Conservation (phyloP, 495 filamentous ascomycete species). For the Tuber calosporum region DNA sequence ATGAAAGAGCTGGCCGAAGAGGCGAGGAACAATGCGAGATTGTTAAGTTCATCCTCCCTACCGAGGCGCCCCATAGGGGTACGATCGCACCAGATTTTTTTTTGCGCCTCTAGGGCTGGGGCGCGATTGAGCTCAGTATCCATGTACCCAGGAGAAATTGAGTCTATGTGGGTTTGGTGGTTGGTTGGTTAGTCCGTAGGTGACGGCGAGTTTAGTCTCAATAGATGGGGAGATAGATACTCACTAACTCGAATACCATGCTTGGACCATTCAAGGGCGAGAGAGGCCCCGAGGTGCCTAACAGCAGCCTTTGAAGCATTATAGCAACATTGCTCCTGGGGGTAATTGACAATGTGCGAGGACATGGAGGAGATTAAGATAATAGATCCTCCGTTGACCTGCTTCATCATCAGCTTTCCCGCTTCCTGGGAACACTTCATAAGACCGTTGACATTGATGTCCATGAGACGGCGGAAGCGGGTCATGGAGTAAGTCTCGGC, state of each 20-base stretch:
- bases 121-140: slow-evolving; percentile 53
- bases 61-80: slow-evolving; percentile 67
- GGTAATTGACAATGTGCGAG: slow-evolving; percentile 67
- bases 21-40: slow-evolving; percentile 67
- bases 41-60: slow-evolving; percentile 67
- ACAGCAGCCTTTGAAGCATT: slow-evolving; percentile 76
- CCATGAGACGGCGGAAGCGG: slow-evolving; percentile 63
- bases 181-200: neutral
- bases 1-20: slow-evolving; percentile 68
- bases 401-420: slow-evolving; percentile 58
- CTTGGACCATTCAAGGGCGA: slow-evolving; percentile 70
- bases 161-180: slow-evolving; percentile 43
- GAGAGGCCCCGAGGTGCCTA: slow-evolving; percentile 63
- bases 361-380: slow-evolving; percentile 70
- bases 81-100: slow-evolving; percentile 62
- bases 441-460: slow-evolving; percentile 67
- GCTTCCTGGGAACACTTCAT: slow-evolving; percentile 60
- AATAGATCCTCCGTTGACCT: slow-evolving; percentile 55
- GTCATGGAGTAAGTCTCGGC: slow-evolving; percentile 50
- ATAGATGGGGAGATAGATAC: neutral
- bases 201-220: neutral
- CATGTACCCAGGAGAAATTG: slow-evolving; percentile 73
- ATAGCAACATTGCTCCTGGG: slow-evolving; percentile 69
- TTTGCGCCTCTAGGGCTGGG: slow-evolving; percentile 60
- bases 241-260: slow-evolving; percentile 60